These are phyloP conservation scores for Penicillium aurantiogriseum DNA, from an alignment of 2,329 filamentous ascomycete species.

Conservation along the genomic window DNA sequence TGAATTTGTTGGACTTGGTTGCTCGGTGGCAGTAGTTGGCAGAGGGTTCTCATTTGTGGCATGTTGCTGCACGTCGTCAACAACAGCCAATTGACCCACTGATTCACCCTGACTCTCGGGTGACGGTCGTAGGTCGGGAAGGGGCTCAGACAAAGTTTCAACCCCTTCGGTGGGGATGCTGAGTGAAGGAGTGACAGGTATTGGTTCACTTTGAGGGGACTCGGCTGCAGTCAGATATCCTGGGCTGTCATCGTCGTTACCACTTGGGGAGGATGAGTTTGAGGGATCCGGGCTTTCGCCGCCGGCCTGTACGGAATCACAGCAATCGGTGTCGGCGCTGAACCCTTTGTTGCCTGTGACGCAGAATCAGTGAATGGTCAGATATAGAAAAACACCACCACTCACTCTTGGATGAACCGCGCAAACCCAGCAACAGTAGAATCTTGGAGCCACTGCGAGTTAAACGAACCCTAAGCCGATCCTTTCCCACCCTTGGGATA, in stretches of 20 bases:
- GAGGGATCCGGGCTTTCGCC: background rate
- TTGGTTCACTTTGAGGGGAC: conserved; percentile 8
- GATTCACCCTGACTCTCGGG: background rate
- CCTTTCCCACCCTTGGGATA: conserved; percentile 17
- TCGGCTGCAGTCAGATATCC: background rate
- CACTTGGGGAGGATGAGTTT: background rate
- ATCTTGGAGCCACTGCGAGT: conserved; percentile 39
- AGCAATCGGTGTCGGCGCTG: conserved; percentile 13
- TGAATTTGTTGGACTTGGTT: conserved; percentile 27
- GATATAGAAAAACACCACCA: background rate
- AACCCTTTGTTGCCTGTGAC: conserved; percentile 17
- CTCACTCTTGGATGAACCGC: conserved; percentile 29
- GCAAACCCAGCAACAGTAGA: conserved; percentile 36
- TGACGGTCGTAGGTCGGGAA: background rate
- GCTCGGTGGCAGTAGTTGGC: conserved; percentile 1
- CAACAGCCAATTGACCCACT: background rate
- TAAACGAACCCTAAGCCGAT: conserved; percentile 33
- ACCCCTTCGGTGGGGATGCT: background rate
- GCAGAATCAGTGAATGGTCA: background rate
- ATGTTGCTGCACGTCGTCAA: background rate
- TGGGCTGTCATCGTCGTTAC: background rate
- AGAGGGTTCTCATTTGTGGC: background rate
- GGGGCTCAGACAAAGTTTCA: background rate
- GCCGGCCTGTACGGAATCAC: conserved; percentile 1
- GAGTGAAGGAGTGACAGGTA: conserved; percentile 2